A percentile compares a stretch with the other conserved stretches of the same genome.
Conservation (phyloP, 75 land plant species). For the Chamaecyparis obtusa region DNA sequence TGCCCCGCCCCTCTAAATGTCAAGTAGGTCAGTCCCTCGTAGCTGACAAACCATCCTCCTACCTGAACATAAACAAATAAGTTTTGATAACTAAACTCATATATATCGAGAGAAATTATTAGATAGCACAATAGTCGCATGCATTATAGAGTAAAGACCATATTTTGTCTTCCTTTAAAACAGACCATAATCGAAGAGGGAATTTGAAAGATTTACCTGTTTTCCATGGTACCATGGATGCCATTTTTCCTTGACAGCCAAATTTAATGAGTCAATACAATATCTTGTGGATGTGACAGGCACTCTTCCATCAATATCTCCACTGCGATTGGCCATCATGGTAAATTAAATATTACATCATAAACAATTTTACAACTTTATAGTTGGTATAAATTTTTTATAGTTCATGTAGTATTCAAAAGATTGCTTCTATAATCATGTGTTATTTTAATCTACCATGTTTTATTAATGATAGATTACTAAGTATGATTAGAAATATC, state of each 20-base stretch:
- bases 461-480: too few relatives aligned
- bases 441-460: too few relatives aligned
- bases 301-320: slow-evolving; percentile 63
- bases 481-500: too few relatives aligned
- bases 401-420: too few relatives aligned
- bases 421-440: too few relatives aligned
- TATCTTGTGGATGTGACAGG: slow-evolving; percentile 56
- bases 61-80: slow-evolving; percentile 36
- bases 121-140: not conserved
- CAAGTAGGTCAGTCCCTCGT: slow-evolving; percentile 57
- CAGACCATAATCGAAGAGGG: too few relatives aligned
- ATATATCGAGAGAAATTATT: not conserved
- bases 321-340: slow-evolving; percentile 28
- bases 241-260: slow-evolving; percentile 43
- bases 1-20: slow-evolving; percentile 91
- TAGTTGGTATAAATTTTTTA: too few relatives aligned
- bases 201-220: slow-evolving; percentile 28
- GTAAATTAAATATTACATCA: not conserved
- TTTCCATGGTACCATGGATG: slow-evolving; percentile 44
- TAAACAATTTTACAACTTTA: too few relatives aligned
- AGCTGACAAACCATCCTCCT: slow-evolving; percentile 54
- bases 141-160: not conserved
- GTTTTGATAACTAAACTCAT: not conserved
- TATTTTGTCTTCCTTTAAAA: too few relatives aligned
- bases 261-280: slow-evolving; percentile 33